Evolutionary conservation across 2,329 filamentous ascomycete genomes (phyloP), one percentile per base, ranked within the genome.

Genomic region (Phialocephala sp.): DNA sequence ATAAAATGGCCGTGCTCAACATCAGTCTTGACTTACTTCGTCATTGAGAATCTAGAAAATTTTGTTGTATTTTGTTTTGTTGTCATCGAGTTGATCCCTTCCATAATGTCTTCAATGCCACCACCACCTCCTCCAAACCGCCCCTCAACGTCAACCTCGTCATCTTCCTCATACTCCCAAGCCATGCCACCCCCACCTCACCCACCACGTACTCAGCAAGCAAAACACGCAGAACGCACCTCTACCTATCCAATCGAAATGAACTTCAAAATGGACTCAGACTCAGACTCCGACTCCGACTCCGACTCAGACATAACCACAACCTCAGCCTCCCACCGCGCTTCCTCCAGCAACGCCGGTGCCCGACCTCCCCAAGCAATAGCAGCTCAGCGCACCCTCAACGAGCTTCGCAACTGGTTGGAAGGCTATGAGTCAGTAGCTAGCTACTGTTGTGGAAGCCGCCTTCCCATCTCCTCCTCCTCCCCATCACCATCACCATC

Each of bases 391-490:
- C 58, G 59, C 12, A 36, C 68, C 20, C 60, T 70, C 11, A 65
- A 68, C 22, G 64, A 68, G 22, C 47, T 70, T 11, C 63, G 39
- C 59, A 63, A 63, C 22, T 60, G 63, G 20, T 32, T 69, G 22
- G 52, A 67, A 50, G 59, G 66, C 14, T 62, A 60, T 22, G 62
- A 68, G 37, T 60, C 63, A 15, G 41, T 54, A 36, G 57, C 59
- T 1, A 66, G 62, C 22, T 65, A 68, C 41, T 70, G 69, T 18
- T 66, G 62, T 37, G 65, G 67, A 12, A 65, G 63, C 11, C 66
- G 27, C 22, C 61, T 68, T n/a, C 65, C 63, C 1, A 64, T 69
- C 39, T 63, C 52, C n/a, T 35, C 59, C 50, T 11, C 36, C 11
- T n/a, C n/a, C n/a, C n/a, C n/a, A n/a, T n/a, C n/a, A n/a, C n/a